Evolutionary conservation across 2,329 filamentous ascomycete species (phyloP).

Genomic region (Trichoderma brevicompactum): DNA sequence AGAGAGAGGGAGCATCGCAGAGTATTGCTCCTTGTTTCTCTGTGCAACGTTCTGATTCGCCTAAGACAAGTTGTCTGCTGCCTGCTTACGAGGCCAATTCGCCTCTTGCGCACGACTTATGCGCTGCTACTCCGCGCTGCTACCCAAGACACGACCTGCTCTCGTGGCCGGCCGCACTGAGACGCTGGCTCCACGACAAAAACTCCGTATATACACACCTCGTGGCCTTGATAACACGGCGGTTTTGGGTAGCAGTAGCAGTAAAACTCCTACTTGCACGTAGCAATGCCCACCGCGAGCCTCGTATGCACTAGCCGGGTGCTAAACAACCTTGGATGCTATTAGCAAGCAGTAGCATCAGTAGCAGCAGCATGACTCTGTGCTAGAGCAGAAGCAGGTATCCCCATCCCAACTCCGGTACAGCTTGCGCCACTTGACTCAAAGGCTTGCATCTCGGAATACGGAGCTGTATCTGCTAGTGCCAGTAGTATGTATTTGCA

Average conservation of each 20-base stretch:
- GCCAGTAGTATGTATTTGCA: background rate
- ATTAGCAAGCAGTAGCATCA: too few species aligned
- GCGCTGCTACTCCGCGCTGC: slow-evolving; percentile 21
- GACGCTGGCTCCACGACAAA: too few species aligned
- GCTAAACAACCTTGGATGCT: background rate
- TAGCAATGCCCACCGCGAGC: too few species aligned
- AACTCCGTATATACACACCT: too few species aligned
- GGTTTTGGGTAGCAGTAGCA: too few species aligned
- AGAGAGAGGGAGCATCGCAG: too few species aligned
- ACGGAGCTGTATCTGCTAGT: background rate
- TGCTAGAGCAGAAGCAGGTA: background rate
- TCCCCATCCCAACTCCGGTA: background rate
- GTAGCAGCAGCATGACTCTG: too few species aligned
- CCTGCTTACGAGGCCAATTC: background rate
- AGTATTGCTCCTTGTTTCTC: too few species aligned
- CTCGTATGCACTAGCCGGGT: slow-evolving; percentile 5
- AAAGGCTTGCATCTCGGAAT: slow-evolving; percentile 2
- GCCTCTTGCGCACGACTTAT: background rate
- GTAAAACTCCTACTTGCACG: too few species aligned
- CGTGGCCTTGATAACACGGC: too few species aligned
- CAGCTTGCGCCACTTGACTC: slow-evolving; percentile 9
- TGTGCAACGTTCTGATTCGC: too few species aligned
- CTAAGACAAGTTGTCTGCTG: too few species aligned
- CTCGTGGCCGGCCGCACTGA: background rate
- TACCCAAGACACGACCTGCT: slow-evolving; percentile 12